These are phyloP conservation scores for Wickerhamiella qilinensis DNA, from an alignment of 805 yeast genomes.

Conservation along the genomic window DNA sequence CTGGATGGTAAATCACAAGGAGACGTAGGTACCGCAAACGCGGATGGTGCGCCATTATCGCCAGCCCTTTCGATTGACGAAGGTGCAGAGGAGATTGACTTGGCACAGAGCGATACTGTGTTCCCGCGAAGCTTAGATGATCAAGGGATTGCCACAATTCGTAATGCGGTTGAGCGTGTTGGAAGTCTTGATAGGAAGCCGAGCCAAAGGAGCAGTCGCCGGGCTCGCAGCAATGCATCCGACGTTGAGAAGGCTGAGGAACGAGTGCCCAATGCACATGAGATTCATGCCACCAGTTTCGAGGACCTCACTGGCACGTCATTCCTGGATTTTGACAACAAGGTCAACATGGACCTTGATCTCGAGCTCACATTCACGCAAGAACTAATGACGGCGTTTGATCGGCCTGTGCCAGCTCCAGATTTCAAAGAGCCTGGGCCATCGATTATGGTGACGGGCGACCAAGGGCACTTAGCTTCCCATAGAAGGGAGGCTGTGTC, in stretches of 20 bases:
- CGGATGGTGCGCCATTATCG: too few species aligned
- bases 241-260: slow-evolving; percentile 11
- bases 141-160: slow-evolving; percentile 19
- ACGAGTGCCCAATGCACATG: slow-evolving; percentile 18
- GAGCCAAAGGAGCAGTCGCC: slow-evolving; percentile 10
- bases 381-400: not conserved
- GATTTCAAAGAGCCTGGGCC: not conserved
- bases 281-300: slow-evolving; percentile 7
- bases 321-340: not conserved
- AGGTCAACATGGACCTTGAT: not conserved
- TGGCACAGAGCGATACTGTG: slow-evolving; percentile 19
- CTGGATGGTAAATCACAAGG: too few species aligned
- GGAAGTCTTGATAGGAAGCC: slow-evolving; percentile 21
- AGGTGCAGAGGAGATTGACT: slow-evolving; percentile 8
- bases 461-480: too few species aligned
- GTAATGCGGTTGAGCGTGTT: slow-evolving; percentile 21
- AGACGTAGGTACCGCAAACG: too few species aligned
- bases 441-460: not conserved
- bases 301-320: not conserved
- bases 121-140: slow-evolving; percentile 21
- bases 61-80: not conserved
- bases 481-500: not conserved
- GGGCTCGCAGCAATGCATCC: slow-evolving; percentile 1
- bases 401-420: not conserved
- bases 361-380: not conserved